Percentiles rank a stretch among this genome's conserved stretches.
Conservation (phyloP, 129 eudicot species). For the Escallonia rubra region DNA sequence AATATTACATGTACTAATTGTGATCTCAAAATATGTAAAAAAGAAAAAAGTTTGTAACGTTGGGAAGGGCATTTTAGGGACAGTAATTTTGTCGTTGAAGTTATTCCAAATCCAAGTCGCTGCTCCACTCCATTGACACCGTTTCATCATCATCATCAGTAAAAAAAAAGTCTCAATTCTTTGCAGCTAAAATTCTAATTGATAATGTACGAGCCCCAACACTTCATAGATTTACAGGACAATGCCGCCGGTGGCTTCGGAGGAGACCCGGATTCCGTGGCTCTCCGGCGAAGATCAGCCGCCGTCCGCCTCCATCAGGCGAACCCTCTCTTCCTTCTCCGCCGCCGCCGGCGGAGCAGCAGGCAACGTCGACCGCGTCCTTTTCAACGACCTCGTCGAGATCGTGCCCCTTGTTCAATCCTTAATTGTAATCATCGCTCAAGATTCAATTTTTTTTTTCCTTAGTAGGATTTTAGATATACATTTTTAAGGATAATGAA, state of each 20-base stretch:
- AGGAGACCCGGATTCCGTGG: constrained; percentile 56
- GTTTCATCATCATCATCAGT: no score
- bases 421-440: constrained; percentile 47
- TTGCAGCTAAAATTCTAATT: no score
- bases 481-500: no score
- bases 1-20: no score
- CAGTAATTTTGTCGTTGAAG: no score
- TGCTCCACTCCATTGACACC: no score
- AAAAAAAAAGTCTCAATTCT: no score
- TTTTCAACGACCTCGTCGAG: constrained; percentile 67
- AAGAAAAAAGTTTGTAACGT: no score
- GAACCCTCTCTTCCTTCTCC: constrained; percentile 48
- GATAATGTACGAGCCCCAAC: constrained; percentile 56
- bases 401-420: constrained; percentile 96
- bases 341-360: constrained; percentile 30
- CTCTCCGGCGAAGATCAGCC: constrained; percentile 58
- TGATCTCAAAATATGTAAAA: no score
- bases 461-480: no score
- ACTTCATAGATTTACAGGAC: constrained; percentile 58
- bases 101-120: no score
- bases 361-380: constrained; percentile 63
- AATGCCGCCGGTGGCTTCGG: constrained; percentile 29
- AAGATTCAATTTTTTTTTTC: neutral
- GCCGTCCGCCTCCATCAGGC: constrained; percentile 19
- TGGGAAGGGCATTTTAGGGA: no score